Conservation (phyloP, 2,329 filamentous ascomycete genomes). For the Apiospora kogelbergensis region DNA sequence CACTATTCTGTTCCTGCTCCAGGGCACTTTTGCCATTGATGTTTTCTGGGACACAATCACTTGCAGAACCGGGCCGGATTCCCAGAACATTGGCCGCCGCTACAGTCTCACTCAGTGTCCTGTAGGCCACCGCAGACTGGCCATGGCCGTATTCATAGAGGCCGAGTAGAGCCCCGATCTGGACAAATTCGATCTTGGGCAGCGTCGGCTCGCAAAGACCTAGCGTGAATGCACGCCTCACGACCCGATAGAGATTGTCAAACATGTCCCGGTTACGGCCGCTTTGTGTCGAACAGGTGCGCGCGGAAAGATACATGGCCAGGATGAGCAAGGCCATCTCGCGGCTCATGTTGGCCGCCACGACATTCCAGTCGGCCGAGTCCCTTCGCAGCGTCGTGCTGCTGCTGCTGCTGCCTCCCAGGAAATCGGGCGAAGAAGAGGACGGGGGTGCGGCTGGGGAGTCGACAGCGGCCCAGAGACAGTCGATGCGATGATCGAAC, state of each 20-base stretch:
- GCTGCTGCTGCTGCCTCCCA: slow-evolving; percentile 13
- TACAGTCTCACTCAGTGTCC: slow-evolving; percentile 42
- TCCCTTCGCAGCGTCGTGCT: neutral
- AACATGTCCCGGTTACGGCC: slow-evolving; percentile 37
- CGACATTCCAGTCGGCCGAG: slow-evolving; percentile 18
- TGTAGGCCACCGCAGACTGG: slow-evolving; percentile 39
- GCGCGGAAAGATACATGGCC: slow-evolving; percentile 43
- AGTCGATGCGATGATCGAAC: slow-evolving; percentile 34
- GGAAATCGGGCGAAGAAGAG: slow-evolving; percentile 18
- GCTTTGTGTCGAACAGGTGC: slow-evolving; percentile 36
- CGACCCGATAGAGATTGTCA: slow-evolving; percentile 37
- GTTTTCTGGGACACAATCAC: slow-evolving; percentile 14
- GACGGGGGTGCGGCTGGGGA: slow-evolving; percentile 11
- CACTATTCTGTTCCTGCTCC: slow-evolving; percentile 39
- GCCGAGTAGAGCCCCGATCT: slow-evolving; percentile 40
- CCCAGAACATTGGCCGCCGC: slow-evolving; percentile 35
- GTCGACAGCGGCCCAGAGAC: slow-evolving; percentile 16
- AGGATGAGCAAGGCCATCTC: slow-evolving; percentile 40
- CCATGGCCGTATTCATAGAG: slow-evolving; percentile 47
- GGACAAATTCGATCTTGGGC: slow-evolving; percentile 39
- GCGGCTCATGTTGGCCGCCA: slow-evolving; percentile 20
- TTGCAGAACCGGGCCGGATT: slow-evolving; percentile 35
- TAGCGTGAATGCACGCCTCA: slow-evolving; percentile 38
- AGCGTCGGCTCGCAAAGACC: slow-evolving; percentile 29
- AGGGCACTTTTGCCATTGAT: slow-evolving; percentile 21